These are phyloP conservation scores for Gamsiella multidivaricata DNA, from an alignment of 192 early-diverging fungal species.

Conservation along the genomic window DNA sequence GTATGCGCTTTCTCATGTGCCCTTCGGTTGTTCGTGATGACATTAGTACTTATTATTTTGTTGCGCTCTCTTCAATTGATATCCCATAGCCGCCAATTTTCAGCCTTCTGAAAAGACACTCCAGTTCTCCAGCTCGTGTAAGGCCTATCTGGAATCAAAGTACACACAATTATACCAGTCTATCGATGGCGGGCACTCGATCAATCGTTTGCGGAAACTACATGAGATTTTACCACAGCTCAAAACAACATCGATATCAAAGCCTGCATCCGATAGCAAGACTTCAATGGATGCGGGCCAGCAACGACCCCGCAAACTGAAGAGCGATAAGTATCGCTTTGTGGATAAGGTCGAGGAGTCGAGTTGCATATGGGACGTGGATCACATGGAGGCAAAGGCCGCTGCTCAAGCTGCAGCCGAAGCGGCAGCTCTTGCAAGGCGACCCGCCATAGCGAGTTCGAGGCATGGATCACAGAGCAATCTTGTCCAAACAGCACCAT, in stretches of 20 bases:
- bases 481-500: neutral
- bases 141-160: constrained; percentile 24
- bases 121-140: constrained; percentile 36
- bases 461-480: constrained; percentile 18
- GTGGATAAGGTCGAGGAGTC: constrained; percentile 51
- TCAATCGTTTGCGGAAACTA: constrained; percentile 30
- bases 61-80: no score
- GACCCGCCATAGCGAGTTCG: neutral
- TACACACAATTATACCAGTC: constrained; percentile 40
- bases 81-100: constrained; percentile 27
- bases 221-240: constrained; percentile 28
- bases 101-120: constrained; percentile 46
- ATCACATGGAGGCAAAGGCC: constrained; percentile 34
- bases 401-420: constrained; percentile 5
- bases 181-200: constrained; percentile 33
- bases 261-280: constrained; percentile 9
- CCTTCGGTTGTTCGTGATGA: no score
- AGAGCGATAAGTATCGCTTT: constrained; percentile 38
- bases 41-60: no score
- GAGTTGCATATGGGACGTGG: constrained; percentile 53
- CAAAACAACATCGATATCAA: constrained; percentile 19
- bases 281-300: constrained; percentile 15
- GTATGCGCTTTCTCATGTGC: no score
- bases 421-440: constrained; percentile 2
- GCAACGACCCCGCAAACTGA: constrained; percentile 16